Evolutionary conservation across 2,329 filamentous ascomycete species (phyloP).

Genomic region (Ophiostoma populinum): DNA sequence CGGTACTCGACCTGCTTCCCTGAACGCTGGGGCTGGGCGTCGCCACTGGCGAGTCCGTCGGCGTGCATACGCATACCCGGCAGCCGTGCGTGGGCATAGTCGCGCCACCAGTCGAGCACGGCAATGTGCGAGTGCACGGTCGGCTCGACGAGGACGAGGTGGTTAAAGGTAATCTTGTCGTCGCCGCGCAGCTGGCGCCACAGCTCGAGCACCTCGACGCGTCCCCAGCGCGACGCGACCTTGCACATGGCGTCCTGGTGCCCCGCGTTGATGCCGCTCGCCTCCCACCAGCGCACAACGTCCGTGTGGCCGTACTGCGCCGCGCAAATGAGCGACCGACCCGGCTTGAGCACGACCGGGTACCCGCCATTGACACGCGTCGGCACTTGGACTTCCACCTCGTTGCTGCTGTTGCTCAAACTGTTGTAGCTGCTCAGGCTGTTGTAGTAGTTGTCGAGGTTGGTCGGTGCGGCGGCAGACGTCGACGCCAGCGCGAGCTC

Average conservation of each 20-base stretch:
- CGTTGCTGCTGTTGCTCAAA: too few species aligned
- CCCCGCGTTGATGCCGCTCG: slow-evolving; percentile 59
- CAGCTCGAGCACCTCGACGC: slow-evolving; percentile 65
- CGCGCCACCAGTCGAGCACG: slow-evolving; percentile 87
- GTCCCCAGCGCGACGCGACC: slow-evolving; percentile 69
- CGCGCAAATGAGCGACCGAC: slow-evolving; percentile 68
- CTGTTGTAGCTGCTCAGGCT: background rate
- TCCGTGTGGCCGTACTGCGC: slow-evolving; percentile 66
- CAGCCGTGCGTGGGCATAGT: slow-evolving; percentile 39
- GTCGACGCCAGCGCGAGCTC: slow-evolving; percentile 25
- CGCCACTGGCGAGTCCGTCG: too few species aligned
- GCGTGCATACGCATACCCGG: slow-evolving; percentile 28
- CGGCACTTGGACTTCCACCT: too few species aligned
- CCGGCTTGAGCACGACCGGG: slow-evolving; percentile 50
- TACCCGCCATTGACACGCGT: background rate
- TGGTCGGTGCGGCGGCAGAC: slow-evolving; percentile 2
- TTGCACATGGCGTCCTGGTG: slow-evolving; percentile 72
- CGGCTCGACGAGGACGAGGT: slow-evolving; percentile 50
- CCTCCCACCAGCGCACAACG: slow-evolving; percentile 76
- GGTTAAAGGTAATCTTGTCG: slow-evolving; percentile 21
- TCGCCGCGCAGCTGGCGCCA: slow-evolving; percentile 64
- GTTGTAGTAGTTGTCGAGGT: slow-evolving; percentile 18
- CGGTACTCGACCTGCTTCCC: slow-evolving; percentile 69
- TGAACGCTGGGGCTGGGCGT: background rate
- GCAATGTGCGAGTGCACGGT: slow-evolving; percentile 73